A percentile compares a stretch with the other conserved stretches of the same genome.
Conservation (phyloP, 768 basidiomycete species). For the Kwoniella sp. region DNA sequence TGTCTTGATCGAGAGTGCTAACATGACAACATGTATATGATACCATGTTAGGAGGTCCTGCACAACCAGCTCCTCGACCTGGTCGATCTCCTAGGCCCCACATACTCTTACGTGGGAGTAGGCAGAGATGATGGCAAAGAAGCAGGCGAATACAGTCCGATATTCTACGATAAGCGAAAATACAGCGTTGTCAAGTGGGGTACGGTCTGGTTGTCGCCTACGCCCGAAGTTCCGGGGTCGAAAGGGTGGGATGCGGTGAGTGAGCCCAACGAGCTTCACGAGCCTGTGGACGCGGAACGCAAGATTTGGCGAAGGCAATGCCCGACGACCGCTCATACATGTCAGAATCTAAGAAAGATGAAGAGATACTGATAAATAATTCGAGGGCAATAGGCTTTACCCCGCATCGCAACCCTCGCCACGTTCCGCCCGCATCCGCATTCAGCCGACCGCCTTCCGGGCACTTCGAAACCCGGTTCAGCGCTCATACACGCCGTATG, state of each 20-base stretch:
- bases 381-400: constrained; percentile 21
- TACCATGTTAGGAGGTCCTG: constrained; percentile 58
- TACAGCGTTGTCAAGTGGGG: constrained; percentile 33
- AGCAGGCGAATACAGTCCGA: constrained; percentile 66
- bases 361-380: neutral
- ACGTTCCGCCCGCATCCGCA: constrained; percentile 21
- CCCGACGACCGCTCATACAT: neutral
- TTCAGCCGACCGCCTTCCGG: too few species aligned
- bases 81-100: constrained; percentile 62
- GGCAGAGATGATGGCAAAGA: constrained; percentile 66
- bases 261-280: too few species aligned
- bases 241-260: constrained; percentile 56
- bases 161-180: constrained; percentile 64
- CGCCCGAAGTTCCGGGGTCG: constrained; percentile 49
- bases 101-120: constrained; percentile 66
- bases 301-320: neutral
- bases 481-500: constrained; percentile 47
- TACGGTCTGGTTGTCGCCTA: constrained; percentile 56
- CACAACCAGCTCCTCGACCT: constrained; percentile 66
- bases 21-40: constrained; percentile 2
- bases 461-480: too few species aligned
- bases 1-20: neutral
- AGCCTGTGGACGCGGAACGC: too few species aligned
- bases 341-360: neutral
- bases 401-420: constrained; percentile 51